Base-by-base conservation (phyloP, 148 eudicot species). In the Suaeda aralocaspica region DNA sequence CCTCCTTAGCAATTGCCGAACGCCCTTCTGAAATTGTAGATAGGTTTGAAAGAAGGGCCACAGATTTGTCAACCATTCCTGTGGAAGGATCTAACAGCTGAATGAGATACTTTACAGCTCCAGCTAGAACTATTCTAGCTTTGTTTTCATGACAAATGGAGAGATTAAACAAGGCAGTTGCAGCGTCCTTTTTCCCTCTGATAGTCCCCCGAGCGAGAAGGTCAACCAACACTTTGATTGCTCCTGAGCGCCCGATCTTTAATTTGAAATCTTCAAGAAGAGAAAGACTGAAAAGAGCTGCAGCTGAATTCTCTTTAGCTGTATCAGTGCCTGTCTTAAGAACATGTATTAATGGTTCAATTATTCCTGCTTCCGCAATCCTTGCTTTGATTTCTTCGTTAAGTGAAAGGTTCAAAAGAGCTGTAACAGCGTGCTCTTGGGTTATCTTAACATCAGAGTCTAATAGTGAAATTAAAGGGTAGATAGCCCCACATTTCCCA, bases 171-270 rank as follows among this genome's bases (percentile, higher is more conserved):
- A 95, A 78, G 18, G 99, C 97, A 19, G 99, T 91, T 29, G 88
- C 88, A 31, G 99, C 99, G 44, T 95, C 99, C 77, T 95, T 95
- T 73, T 89, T 95, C n/a, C 99, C 99, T 80, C 99, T 80, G 16
- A 86, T 61, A n/a, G 93, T 87, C 36, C 99, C 97, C 0, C 75
- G 76, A 14, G 81, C 88, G 29, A 95, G 85, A 72, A 95, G 96
- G 72, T 84, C 86, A 51, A 95, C 89, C 84, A 95, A 77, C 4
- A 85, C 83, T 78, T 84, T 89, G 56, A 89, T 81, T 34, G 99
- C 97, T 41, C 80, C 84, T 5, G 96, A 89, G 14, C 87, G 93
- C 21, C 99, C 99, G 46, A 95, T 89, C 81, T 91, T 91, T 46
- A 81, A 59, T 76, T 89, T 84, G 82, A 83, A 89, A 36, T 91